phyloP scores from a whole-genome alignment of 1,139 yeast genomes.

The Zygosaccharomyces sapae region DNA sequence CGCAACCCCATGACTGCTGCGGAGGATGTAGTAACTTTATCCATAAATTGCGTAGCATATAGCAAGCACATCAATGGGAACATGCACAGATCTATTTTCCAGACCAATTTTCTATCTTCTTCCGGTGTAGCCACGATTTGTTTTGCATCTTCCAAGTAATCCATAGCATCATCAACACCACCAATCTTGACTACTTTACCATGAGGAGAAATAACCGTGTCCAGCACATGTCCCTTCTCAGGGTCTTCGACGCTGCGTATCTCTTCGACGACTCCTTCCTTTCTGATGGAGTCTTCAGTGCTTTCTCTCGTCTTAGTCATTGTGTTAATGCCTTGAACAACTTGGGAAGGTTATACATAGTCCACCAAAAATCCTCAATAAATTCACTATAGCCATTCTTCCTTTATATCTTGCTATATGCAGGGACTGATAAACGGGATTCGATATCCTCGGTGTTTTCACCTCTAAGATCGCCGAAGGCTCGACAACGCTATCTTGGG shows the following conservation, averaged over 20 bases:
- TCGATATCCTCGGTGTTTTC: too few species aligned
- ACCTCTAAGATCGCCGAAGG: too few species aligned
- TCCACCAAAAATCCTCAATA: conserved; percentile 25
- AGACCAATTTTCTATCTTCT: conserved; percentile 38
- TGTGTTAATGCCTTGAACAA: conserved; percentile 31
- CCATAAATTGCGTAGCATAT: conserved; percentile 62
- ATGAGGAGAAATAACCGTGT: conserved; percentile 32
- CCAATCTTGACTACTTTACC: conserved; percentile 35
- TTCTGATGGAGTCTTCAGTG: conserved; percentile 3
- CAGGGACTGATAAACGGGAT: too few species aligned
- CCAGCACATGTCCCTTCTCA: conserved; percentile 5
- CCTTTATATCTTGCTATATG: too few species aligned
- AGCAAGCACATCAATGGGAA: conserved; percentile 54
- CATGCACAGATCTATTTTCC: conserved; percentile 54
- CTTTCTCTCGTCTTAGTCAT: not conserved
- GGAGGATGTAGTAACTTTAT: conserved; percentile 53
- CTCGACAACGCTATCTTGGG: too few species aligned
- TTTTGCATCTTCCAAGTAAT: conserved; percentile 28
- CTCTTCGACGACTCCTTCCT: conserved; percentile 7
- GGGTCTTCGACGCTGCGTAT: not conserved
- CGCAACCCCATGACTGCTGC: conserved; percentile 58
- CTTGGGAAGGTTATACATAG: conserved; percentile 18
- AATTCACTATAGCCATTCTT: not conserved
- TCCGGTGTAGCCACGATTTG: conserved; percentile 29
- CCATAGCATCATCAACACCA: conserved; percentile 41